Conservation (phyloP, 352 stramenopile species). For the Globisporangium paroecandrum region DNA sequence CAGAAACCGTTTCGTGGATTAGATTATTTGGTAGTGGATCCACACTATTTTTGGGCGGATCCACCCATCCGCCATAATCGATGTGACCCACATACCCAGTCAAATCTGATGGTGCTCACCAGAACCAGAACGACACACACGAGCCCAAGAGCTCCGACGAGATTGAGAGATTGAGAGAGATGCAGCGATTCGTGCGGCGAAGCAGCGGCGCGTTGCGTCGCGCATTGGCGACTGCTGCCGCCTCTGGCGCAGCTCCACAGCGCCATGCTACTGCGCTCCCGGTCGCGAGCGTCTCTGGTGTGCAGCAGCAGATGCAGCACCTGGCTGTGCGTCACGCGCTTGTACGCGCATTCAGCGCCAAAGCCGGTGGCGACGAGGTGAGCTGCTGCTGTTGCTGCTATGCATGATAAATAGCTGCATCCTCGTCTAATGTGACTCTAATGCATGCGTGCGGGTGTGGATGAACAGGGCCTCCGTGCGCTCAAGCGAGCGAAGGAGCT, state of each 20-base stretch:
- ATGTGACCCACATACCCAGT: constrained; percentile 2
- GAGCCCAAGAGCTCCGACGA: not conserved
- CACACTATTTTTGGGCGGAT: not conserved
- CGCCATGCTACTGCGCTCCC: not conserved
- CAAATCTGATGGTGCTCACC: not conserved
- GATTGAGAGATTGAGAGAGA: not conserved
- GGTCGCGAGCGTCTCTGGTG: not conserved
- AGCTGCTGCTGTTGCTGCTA: constrained; percentile 1
- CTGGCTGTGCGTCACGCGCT: constrained; percentile 3
- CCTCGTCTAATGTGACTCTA: not conserved
- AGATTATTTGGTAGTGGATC: not conserved
- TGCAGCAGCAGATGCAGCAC: not conserved
- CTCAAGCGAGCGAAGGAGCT: constrained; percentile 59
- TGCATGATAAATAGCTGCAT: not conserved
- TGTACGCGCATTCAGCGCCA: constrained; percentile 24
- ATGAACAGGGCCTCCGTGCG: constrained; percentile 33
- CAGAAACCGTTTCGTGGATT: not conserved
- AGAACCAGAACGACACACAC: not conserved
- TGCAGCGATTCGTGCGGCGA: constrained; percentile 14
- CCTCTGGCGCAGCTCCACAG: not conserved
- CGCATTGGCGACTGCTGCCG: not conserved
- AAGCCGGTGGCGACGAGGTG: not conserved
- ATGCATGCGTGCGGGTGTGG: not conserved
- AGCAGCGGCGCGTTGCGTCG: not conserved
- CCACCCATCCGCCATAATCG: not conserved